Evolutionary conservation across 2,329 filamentous ascomycete species (phyloP), one percentile per base, ranked within the genome.

Genomic region (Ascochyta clinopodiicola): DNA sequence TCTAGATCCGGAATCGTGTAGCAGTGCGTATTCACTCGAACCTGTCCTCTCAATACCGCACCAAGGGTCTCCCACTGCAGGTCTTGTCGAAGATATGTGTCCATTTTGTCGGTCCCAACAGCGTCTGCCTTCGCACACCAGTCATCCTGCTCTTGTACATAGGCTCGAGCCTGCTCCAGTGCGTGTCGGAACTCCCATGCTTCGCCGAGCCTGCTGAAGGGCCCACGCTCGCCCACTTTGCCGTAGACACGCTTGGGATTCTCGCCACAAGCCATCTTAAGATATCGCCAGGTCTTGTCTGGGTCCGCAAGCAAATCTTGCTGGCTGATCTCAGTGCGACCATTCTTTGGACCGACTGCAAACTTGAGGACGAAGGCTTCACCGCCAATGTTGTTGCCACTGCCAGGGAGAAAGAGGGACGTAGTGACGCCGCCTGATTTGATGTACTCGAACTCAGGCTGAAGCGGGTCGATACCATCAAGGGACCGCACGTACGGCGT

Each of bases 191-290:
- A 88, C 59, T 86, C 82, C 81, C 85, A 90, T 43, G 86, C 87
- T 74, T 90, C 87, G 8, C 88, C 88, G 66, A 90, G 77, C 1
- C 88, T 79, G 57, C 84, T 88, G 50, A 80, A 80, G 1, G 51
- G 51, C 3, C 51, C 51, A 3, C 43, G 38, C 12, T 52, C 49
- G 12, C 51, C 51, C 24, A 49, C 24, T 29, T 31, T 44, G 0
- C 86, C 86, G 56, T 89, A 88, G 0, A 85, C 76, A 0, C 80
- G 76, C 75, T 89, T 89, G 1, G 87, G 78, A 63, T 90, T 90
- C 74, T 90, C 88, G 32, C 88, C 88, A 60, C 87, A 90, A 0
- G 88, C 88, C 87, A 90, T 90, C 77, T 91, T 90, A 81, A 91
- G 88, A 71, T 88, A 90, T 19, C 88, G 81, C 84, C 86, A 88